Evolutionary conservation across 345 rosid genomes (phyloP), one percentile per base, ranked within the genome.

Genomic region (Hirschfeldia incana): DNA sequence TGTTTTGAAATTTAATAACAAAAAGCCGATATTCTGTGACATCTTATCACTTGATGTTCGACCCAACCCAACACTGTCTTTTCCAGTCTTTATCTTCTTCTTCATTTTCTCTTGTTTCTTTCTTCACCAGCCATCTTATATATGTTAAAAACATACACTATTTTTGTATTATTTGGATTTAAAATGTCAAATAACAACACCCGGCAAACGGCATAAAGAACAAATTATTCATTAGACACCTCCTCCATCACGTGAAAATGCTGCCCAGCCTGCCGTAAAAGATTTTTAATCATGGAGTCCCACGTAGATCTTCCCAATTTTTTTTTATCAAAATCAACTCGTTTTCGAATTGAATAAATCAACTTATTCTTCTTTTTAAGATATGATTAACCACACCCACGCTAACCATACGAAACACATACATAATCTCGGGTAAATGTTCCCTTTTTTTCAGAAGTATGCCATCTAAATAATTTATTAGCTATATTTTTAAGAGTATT

Each of bases 1-100:
- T 74, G 61, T 80, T 80, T 80, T 80, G 79, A 74, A 80, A 57
- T 62, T 75, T 74, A 53, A 69, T 62, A 36, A 29, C 79, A 74
- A 62, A 74, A 80, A 68, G 75, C 78, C 75, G 57, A 80, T 55
- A 58, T 80, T 74, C 51, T 73, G 65, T 68, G 82, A 73, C 82
- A 79, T 68, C 75, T 9, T 69, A 51, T 80, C 83, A 74, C 67
- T 62, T 69, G 83, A 80, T 72, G 53, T 80, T 74, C 67, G 67
- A 74, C 79, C 83, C 83, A 80, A 80, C 76, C 75, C 75, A 80
- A 80, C 75, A 74, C 72, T 63, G 83, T 74, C 83, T 17, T 53
- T 74, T 69, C 71, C 30, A n/a, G 39, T 46, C 49, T 62, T 67
- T 78, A 73, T 67, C 15, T 9, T 72, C 69, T 7, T 42, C 34